Base-by-base conservation (phyloP, 2,329 filamentous ascomycete genomes). In the Microcyclosporella mali region DNA sequence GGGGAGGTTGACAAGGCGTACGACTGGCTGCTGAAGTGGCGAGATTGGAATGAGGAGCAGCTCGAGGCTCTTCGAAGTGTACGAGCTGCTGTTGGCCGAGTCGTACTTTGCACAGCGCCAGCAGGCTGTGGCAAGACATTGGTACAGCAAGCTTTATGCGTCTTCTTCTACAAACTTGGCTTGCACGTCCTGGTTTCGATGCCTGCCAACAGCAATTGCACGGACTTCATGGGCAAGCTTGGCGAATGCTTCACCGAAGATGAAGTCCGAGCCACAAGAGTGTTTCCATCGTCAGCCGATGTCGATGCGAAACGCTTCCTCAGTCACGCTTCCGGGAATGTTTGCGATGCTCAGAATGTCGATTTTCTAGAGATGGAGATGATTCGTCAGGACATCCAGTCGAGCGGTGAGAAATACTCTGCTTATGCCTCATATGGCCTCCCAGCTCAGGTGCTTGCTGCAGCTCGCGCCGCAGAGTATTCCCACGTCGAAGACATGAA, bases 191-290 rank as follows among this genome's bases (percentile, higher is more conserved):
- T 54, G 21, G 42, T 50, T 3, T 15, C 52, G 7, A 43, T 47
- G 14, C 51, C 51, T 4, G 49, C 51, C 1, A 54, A 54, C 41
- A 48, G 44, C 40, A 52, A 52, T 21, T 43, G 46, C 31, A 37
- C 49, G 4, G 51, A 53, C 29, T 51, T 51, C 21, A 49, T 49
- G 17, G 27, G 19, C 10, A 53, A 51, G 33, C 37, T 53, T 10
- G 41, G 37, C n/a, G 34, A 50, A 33, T 37, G 44, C 21, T 52
- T 52, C 16, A 43, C 41, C 6, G 18, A 46, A n/a, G n/a, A n/a
- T n/a, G n/a, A n/a, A n/a, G 41, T 50, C 18, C 25, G 37, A 18
- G 46, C 44, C 15, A 39, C 47, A n/a, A 43, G 51, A 28, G 39
- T 50, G 6, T 50, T 50, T 15, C 46, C 46, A 3, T 29, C 36